phyloP scores from a whole-genome alignment of 257 asterid genomes.

The Fraxinus americana region DNA sequence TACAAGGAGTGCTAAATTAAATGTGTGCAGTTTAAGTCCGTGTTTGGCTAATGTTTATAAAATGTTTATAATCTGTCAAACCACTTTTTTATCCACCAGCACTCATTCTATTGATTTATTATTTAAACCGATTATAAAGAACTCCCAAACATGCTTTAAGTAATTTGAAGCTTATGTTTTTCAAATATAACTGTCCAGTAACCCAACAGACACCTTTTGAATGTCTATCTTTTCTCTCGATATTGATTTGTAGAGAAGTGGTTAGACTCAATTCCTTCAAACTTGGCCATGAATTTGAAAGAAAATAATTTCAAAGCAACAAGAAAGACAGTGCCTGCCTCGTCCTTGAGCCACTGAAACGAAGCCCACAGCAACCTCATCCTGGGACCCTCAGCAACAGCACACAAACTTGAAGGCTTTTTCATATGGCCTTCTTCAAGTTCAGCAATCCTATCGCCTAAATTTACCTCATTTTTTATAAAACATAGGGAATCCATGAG shows the following conservation, averaged over 20 bases:
- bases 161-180: background rate
- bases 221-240: slow-evolving; percentile 14
- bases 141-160: background rate
- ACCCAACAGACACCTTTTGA: slow-evolving; percentile 58
- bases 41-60: too few relatives aligned
- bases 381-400: slow-evolving; percentile 84
- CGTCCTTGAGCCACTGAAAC: slow-evolving; percentile 77
- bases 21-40: background rate
- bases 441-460: slow-evolving; percentile 41
- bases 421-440: slow-evolving; percentile 43
- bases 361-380: slow-evolving; percentile 81
- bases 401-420: slow-evolving; percentile 67
- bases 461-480: slow-evolving; percentile 41
- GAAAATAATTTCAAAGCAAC: slow-evolving; percentile 28
- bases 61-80: too few relatives aligned
- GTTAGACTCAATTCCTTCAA: slow-evolving; percentile 17
- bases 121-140: too few relatives aligned
- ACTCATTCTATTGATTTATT: too few relatives aligned
- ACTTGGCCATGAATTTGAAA: background rate
- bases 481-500: slow-evolving; percentile 64
- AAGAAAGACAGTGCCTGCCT: slow-evolving; percentile 67
- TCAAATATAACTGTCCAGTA: slow-evolving; percentile 16
- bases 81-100: too few relatives aligned
- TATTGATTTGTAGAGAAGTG: slow-evolving; percentile 12
- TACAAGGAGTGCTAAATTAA: background rate